Base-by-base conservation (phyloP, 1,284 basidiomycete species). In the Abortiporus biennis region DNA sequence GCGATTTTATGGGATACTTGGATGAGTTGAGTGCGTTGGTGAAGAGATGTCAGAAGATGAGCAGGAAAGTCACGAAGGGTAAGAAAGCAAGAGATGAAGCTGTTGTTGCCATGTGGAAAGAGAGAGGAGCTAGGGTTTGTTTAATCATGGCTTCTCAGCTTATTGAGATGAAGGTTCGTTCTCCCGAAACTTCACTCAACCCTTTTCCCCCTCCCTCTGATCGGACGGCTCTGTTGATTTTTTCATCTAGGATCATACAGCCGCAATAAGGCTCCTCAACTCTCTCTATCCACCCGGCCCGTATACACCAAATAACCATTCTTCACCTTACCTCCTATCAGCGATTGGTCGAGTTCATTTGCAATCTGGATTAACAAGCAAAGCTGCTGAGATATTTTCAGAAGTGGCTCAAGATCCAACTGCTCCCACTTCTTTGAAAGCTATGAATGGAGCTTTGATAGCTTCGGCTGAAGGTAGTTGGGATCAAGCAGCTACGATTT, bases 21-120 rank as follows among this genome's bases (percentile, higher is more conserved):
- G 86, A 90, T 57, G 76, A 79, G 19, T 78, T 97, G 55, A 80
- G 77, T 43, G 78, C 57, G 40, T 78, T 99, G 57, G 74, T 98
- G 45, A 76, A 69, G 27, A 83, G 72, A 58, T 97, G 93, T 53
- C 81, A 78, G 51, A 62, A 54, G 20, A 85, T 69, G 29, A 81
- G 79, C 2, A 75, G 69, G 23, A 66, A 30, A 29, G 72, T 46
- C 9, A 43, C 4, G 29, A 20, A 24, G 22, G 37, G 27, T 12
- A 33, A 15, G 41, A 42, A 43, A 8, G 41, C 38, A 9, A 37
- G 47, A 5, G 43, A 47, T 19, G 46, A 45, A 16, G 62, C 64
- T 2, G 65, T 68, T n/a, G 58, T 68, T 8, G 71, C 69, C 37
- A 85, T 87, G 83, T 91, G 87, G 87, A 78, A 77, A 47, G 85